These are phyloP conservation scores for Hygrophoropsis aurantiaca DNA, from an alignment of 768 basidiomycete genomes.

Conservation along the genomic window DNA sequence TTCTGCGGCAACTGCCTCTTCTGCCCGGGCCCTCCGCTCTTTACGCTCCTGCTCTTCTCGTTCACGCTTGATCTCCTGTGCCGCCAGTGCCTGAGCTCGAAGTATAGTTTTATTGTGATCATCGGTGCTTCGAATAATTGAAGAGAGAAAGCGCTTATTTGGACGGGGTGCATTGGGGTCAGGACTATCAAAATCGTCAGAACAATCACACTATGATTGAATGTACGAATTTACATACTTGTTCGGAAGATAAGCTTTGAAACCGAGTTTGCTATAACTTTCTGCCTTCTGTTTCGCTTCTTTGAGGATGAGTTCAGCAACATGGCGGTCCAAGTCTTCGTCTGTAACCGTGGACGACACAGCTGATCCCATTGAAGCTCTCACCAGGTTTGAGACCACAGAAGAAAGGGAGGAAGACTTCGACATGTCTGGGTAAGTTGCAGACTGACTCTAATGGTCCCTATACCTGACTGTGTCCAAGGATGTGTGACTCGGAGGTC, in stretches of 20 bases:
- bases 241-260: slow-evolving; percentile 72
- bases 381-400: slow-evolving; percentile 79
- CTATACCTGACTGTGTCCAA: too few species aligned
- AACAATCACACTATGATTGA: neutral
- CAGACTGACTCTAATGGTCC: too few species aligned
- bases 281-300: slow-evolving; percentile 94
- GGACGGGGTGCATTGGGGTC: slow-evolving; percentile 76
- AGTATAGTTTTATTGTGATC: slow-evolving; percentile 91
- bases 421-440: too few species aligned
- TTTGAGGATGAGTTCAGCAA: slow-evolving; percentile 86
- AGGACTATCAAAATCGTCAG: slow-evolving; percentile 36
- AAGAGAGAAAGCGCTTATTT: slow-evolving; percentile 79
- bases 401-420: slow-evolving; percentile 71
- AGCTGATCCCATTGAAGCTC: slow-evolving; percentile 74
- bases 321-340: slow-evolving; percentile 87
- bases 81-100: slow-evolving; percentile 68
- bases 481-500: too few species aligned
- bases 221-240: slow-evolving; percentile 37
- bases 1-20: slow-evolving; percentile 75
- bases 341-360: slow-evolving; percentile 61
- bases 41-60: slow-evolving; percentile 63
- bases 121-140: slow-evolving; percentile 91
- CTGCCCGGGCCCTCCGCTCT: slow-evolving; percentile 64
- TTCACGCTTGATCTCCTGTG: slow-evolving; percentile 69
- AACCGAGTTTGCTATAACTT: slow-evolving; percentile 71